Percentiles rank a stretch among this genome's conserved stretches.
Conservation (phyloP, 495 filamentous ascomycete species). For the Poronia punctata region DNA sequence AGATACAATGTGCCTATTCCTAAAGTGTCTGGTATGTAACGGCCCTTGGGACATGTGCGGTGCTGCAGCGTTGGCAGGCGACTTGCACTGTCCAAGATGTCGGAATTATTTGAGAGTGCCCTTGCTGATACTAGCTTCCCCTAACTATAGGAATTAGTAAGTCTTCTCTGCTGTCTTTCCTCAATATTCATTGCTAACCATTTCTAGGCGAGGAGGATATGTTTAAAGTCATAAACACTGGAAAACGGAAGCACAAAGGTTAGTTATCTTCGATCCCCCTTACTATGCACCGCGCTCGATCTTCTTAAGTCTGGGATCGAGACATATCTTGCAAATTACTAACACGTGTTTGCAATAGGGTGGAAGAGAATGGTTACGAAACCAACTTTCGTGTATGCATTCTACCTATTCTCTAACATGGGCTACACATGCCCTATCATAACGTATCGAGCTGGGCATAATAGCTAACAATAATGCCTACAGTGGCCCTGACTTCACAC, state of each 20-base stretch:
- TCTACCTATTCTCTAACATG: too few species aligned
- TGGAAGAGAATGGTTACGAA: conserved; percentile 95
- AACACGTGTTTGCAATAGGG: conserved; percentile 20
- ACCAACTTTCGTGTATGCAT: conserved; percentile 46
- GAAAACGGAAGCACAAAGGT: conserved; percentile 25
- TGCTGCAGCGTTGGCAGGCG: too few species aligned
- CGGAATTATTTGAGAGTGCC: neutral
- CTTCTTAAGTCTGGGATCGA: neutral
- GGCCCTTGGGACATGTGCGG: neutral
- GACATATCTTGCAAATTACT: neutral
- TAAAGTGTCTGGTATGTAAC: conserved; percentile 86
- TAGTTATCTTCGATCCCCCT: conserved; percentile 23
- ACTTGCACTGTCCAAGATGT: too few species aligned
- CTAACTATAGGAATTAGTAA: conserved; percentile 4
- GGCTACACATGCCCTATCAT: too few species aligned
- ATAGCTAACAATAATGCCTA: too few species aligned
- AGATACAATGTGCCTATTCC: conserved; percentile 91
- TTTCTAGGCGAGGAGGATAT: conserved; percentile 69
- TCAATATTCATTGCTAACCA: neutral
- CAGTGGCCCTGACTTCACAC: conserved; percentile 75
- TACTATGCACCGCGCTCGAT: neutral
- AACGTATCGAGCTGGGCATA: too few species aligned
- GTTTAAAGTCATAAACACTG: conserved; percentile 97
- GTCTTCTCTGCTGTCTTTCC: neutral
- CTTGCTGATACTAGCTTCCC: neutral